These are phyloP conservation scores for Aotearoamyces nothofagi DNA, from an alignment of 2,329 filamentous ascomycete species.

Conservation along the genomic window DNA sequence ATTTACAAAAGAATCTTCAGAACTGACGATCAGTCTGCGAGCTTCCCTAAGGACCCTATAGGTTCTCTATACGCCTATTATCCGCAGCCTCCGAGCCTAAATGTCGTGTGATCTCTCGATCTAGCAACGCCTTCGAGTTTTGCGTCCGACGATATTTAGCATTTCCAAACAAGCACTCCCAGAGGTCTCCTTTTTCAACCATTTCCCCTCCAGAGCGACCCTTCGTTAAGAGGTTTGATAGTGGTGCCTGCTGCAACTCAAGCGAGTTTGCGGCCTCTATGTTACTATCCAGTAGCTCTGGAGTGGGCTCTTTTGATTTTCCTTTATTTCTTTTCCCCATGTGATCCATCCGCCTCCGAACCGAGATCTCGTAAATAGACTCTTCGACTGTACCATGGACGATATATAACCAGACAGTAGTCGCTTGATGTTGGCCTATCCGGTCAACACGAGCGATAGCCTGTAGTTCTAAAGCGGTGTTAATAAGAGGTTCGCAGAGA, in stretches of 20 bases:
- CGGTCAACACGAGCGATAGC: conserved; percentile 90
- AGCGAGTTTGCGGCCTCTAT: conserved; percentile 74
- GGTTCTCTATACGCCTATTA: conserved; percentile 17
- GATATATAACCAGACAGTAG: conserved; percentile 91
- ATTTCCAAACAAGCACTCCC: conserved; percentile 75
- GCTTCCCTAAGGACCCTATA: too few species aligned
- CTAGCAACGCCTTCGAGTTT: conserved; percentile 7
- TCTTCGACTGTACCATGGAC: conserved; percentile 86
- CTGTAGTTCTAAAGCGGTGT: conserved; percentile 86
- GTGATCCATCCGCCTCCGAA: conserved; percentile 63
- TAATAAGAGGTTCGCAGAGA: conserved; percentile 83
- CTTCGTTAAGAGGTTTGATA: conserved; percentile 57
- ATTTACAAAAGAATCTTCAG: too few species aligned
- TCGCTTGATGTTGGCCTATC: conserved; percentile 78
- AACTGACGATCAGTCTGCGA: too few species aligned
- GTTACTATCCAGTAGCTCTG: conserved; percentile 37
- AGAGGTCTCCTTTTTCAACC: conserved; percentile 65
- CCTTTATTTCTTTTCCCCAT: conserved; percentile 34
- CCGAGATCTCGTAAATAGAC: conserved; percentile 77
- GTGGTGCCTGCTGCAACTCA: conserved; percentile 60
- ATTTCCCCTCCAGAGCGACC: conserved; percentile 62
- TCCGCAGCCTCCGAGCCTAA: conserved; percentile 40
- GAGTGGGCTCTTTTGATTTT: conserved; percentile 23
- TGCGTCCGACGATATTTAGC: conserved; percentile 5
- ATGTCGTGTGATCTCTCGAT: conserved; percentile 13